Evolutionary conservation across 1,139 yeast genomes (phyloP), one percentile per base, ranked within the genome.

Genomic region (Yamadazyma mexicana): DNA sequence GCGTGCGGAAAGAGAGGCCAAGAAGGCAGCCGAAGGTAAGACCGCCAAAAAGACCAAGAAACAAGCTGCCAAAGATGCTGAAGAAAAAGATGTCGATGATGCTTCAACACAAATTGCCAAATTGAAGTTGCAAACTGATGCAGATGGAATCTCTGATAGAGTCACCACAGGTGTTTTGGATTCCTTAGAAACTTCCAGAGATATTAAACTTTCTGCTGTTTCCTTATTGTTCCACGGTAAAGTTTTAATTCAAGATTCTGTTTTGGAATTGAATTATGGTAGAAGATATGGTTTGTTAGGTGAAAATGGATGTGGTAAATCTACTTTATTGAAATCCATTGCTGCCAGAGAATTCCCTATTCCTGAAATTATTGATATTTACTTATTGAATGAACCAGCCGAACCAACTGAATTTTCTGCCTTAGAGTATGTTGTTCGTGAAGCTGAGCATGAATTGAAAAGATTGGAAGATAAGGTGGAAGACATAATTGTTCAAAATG

Each of bases 241-340:
- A 63, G 97, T 92, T 42, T 74, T 92, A 62, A 77, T 92, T 55
- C 96, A 88, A 69, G 98, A 92, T 66, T 83, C 98, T 33, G 77
- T 76, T 35, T 69, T 92, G 55, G 98, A 92, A 73, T 81, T 92
- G 71, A 94, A 92, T 72, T 91, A 82, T 66, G 98, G 98, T 61
- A 87, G 97, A 73, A 83, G 96, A 68, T 92, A 94, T 63, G 96
- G 96, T 70, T 77, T 92, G 51, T 77, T 94, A 56, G 99, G 99
- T 62, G 98, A 91, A 69, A 92, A 92, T 66, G 99, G 99, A 49
- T 92, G 98, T 73, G 99, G 99, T 73, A 92, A 92, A 69, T 89
- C 98, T 32, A 92, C 99, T 23, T 82, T 92, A 58, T 71, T 92
- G 63, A 87, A 87, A 66, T 83, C 98, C 31, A 69, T 94, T 56